Base-by-base conservation (phyloP, 106 monocot species). In the Hemerocallis citrina region DNA sequence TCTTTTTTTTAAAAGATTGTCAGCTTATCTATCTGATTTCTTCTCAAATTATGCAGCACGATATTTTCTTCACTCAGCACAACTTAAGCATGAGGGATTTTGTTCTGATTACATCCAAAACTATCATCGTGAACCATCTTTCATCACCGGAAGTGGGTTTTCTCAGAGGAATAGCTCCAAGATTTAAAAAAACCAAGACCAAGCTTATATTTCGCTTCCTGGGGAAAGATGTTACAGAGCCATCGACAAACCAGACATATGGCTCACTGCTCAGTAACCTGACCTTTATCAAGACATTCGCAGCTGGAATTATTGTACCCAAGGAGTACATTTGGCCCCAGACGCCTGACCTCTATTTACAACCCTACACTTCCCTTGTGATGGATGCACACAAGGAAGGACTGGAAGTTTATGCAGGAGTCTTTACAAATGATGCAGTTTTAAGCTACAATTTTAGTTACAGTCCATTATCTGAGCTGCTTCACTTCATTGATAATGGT, bases 291-390 rank as follows among this genome's bases (percentile, higher is more conserved):
- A 86, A 83, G 75, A 70, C 89, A 23, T 83, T 94, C 64, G 89
- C 94, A 5, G 69, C 89, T 17, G 94, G 94, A 62, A 86, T 94
- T 61, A 72, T 94, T 51, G 64, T 94, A 47, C 94, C 94, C 16
- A 94, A 89, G 49, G 27, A 67, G 24, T 94, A 94, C 55, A 89
- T 94, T 44, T 94, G 89, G 94, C 85, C 83, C 9, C 63, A 80
- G 13, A 77, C 77, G 44, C 16, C 64, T 52, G 75, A 83, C 62
- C 55, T 61, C 25, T 94, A 94, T 55, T 54, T 94, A 34, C 30
- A 10, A n/a, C 67, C 77, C 4, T 15, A 73, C 45, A 86, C 77
- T 13, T 75, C 89, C 3, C 24, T 94, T 9, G 86, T 94, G 65
- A 72, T 3, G 1, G 89, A 85, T 75, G 89, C 89, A 32, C 94